Conservation (phyloP, 1,284 basidiomycete species). For the Ceratobasidium sp. region DNA sequence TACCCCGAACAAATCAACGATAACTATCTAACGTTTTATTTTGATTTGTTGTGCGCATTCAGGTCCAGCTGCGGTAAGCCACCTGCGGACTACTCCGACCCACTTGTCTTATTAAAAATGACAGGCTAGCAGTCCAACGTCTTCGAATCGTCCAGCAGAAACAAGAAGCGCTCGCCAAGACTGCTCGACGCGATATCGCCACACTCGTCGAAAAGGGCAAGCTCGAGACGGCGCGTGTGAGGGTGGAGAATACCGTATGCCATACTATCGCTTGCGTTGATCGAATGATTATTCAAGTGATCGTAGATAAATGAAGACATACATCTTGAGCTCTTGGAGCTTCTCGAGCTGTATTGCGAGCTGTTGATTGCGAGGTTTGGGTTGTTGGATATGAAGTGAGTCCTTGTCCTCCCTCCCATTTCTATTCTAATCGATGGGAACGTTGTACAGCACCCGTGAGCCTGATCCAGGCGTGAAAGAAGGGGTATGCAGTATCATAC, state of each 20-base stretch:
- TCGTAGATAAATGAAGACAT: constrained; percentile 82
- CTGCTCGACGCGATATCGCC: constrained; percentile 77
- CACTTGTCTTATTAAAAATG: not conserved
- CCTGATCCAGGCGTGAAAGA: constrained; percentile 83
- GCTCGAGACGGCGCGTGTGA: constrained; percentile 81
- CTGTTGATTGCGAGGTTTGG: constrained; percentile 92
- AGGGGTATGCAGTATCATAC: constrained; percentile 69
- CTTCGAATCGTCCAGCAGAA: constrained; percentile 90
- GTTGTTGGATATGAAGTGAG: constrained; percentile 83
- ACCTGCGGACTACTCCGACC: not conserved
- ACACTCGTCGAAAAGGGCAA: constrained; percentile 78
- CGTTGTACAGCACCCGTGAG: constrained; percentile 65
- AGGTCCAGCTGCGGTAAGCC: constrained; percentile 47
- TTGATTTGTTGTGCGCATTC: constrained; percentile 6
- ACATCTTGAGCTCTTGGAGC: constrained; percentile 83
- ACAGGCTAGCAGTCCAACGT: constrained; percentile 87
- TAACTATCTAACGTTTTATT: not conserved
- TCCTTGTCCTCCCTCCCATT: constrained; percentile 34
- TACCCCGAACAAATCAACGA: not conserved
- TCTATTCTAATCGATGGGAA: not conserved
- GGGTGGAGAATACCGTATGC: constrained; percentile 66
- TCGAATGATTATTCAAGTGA: not conserved
- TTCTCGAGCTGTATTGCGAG: constrained; percentile 93
- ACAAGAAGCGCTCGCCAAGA: constrained; percentile 90
- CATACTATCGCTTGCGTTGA: not conserved